phyloP scores from a whole-genome alignment of 129 eudicot genomes.

The Cynara cardunculus region DNA sequence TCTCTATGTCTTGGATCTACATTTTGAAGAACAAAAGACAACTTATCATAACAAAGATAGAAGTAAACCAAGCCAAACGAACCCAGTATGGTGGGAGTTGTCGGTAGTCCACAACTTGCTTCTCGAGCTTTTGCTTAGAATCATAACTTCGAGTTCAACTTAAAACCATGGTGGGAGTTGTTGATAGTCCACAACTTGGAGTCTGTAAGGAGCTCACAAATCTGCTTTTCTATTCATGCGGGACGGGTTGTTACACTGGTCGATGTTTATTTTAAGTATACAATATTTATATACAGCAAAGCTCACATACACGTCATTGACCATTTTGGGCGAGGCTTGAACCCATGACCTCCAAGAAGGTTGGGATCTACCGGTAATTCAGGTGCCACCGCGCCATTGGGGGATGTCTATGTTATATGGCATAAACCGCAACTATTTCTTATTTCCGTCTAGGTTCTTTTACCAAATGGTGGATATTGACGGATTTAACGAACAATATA shows the following conservation, averaged over 20 bases:
- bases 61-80: not conserved
- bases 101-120: too few species aligned
- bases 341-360: not conserved
- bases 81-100: not conserved
- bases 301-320: not conserved
- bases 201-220: too few species aligned
- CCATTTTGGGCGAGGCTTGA: not conserved
- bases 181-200: too few species aligned
- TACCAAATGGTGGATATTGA: not conserved
- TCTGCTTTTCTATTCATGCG: too few species aligned
- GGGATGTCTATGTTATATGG: not conserved
- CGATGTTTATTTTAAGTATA: too few species aligned
- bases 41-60: not conserved
- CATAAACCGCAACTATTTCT: not conserved
- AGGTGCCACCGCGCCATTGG: too few species aligned
- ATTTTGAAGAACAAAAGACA: not conserved
- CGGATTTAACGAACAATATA: not conserved
- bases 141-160: not conserved
- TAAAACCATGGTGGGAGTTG: too few species aligned
- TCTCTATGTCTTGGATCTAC: constrained; percentile 76
- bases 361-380: too few species aligned
- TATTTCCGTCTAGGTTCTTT: not conserved
- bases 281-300: not conserved
- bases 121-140: too few species aligned
- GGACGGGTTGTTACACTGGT: too few species aligned